Evolutionary conservation across 495 filamentous ascomycete species (phyloP).

Genomic region (Coniosporium apollinis): DNA sequence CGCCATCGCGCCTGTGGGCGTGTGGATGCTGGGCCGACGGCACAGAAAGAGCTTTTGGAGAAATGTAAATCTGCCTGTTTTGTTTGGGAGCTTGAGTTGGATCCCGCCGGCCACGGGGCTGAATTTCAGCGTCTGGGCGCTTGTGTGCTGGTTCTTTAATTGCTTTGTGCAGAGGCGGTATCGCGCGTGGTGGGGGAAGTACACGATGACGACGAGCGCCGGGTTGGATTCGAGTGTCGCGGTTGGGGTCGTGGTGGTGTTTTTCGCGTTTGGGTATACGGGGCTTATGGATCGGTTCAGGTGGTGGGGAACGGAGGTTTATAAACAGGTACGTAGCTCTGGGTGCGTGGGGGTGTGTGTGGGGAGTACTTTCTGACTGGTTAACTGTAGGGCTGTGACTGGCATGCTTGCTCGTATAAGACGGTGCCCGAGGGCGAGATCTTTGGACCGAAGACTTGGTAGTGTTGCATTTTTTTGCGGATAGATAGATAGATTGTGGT

Average conservation of each 20-base stretch:
- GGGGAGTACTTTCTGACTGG: not conserved
- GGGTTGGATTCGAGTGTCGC: constrained; percentile 70
- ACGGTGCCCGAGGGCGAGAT: constrained; percentile 8
- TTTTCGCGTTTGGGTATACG: constrained; percentile 66
- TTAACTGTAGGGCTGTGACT: constrained; percentile 20
- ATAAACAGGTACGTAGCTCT: constrained; percentile 16
- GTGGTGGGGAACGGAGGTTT: constrained; percentile 22
- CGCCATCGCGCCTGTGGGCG: constrained; percentile 45
- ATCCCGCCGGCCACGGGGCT: constrained; percentile 75
- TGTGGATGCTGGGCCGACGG: constrained; percentile 44
- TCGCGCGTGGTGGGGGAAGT: constrained; percentile 68
- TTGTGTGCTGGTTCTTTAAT: constrained; percentile 74
- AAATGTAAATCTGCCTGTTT: constrained; percentile 52
- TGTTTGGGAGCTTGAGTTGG: constrained; percentile 60
- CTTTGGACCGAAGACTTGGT: constrained; percentile 17
- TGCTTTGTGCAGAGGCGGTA: constrained; percentile 49
- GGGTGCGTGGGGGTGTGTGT: not conserved
- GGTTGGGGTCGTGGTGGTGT: constrained; percentile 61
- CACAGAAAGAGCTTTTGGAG: constrained; percentile 33
- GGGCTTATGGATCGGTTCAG: constrained; percentile 33
- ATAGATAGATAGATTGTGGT: too few species aligned
- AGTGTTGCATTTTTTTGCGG: too few species aligned
- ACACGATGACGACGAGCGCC: constrained; percentile 72
- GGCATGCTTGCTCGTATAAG: constrained; percentile 18
- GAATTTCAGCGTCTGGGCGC: constrained; percentile 67